Base-by-base conservation (phyloP, 768 basidiomycete species). In the Termitomyces sp. region DNA sequence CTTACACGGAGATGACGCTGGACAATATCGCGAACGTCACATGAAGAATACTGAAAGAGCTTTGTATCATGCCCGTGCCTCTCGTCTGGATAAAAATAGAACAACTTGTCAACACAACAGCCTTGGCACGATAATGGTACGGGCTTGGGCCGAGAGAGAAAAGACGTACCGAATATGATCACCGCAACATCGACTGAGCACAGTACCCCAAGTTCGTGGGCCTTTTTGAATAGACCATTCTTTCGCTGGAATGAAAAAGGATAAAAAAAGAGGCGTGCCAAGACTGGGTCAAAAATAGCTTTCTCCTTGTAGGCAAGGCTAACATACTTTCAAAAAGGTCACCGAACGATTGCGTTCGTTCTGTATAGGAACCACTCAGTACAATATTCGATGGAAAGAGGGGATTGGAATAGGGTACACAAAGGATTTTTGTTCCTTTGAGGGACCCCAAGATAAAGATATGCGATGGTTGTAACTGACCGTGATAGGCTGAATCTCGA, bases 31-130 rank as follows among this genome's bases (percentile, higher is more conserved):
- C 81, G 75, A 59, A 82, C 78, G 67, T 87, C 84, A 16, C 64
- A 67, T 4, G 88, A 89, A 69, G 82, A 83, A 63, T 89, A 89
- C 67, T 89, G 85, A 70, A 85, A 86, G n/a, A 88, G 78, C 70
- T 88, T 88, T 64, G 83, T 70, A 65, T 86, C 82, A 68, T 88
- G 88, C 18, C 63, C 61, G 63, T 64, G 60, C 63, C 63, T 64
- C 50, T 64, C 63, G 41, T 61, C 63, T 64, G 41, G 63, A 64
- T 64, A 64, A 64, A 64, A 64, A 64, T 64, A 64, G 63, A 56
- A 61, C 32, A n/a, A 52, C 36, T 58, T 49, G 60, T 61, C 55
- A 59, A 56, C 3, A 33, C 23, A n/a, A 44, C 40, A 16, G 50
- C 35, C 63, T 64, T 64, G 63, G 63, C 63, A 43, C 57, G 26